phyloP scores from a whole-genome alignment of 176 grass and related monocot species.

The Aegilops sharonensis region DNA sequence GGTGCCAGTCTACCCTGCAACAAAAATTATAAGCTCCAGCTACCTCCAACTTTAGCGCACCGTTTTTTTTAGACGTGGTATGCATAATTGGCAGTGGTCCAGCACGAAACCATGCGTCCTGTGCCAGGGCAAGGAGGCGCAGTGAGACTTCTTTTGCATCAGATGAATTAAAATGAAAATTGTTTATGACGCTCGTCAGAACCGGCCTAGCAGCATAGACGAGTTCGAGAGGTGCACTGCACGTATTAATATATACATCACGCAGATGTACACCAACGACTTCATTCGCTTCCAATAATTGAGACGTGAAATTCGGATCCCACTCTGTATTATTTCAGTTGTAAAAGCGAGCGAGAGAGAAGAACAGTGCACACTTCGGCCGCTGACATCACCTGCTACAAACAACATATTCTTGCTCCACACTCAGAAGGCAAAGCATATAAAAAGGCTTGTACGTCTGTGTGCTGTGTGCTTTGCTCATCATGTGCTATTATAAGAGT shows the following conservation, averaged over 20 bases:
- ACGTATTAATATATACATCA: neutral
- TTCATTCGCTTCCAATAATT: neutral
- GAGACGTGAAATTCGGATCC: neutral
- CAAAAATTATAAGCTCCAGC: neutral
- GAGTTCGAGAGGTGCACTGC: too few relatives aligned
- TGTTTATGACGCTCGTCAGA: neutral
- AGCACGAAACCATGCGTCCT: neutral
- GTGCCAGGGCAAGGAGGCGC: neutral
- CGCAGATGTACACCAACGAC: neutral
- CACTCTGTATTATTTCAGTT: neutral
- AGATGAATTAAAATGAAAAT: neutral
- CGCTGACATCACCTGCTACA: constrained; percentile 12
- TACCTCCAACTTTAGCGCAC: neutral
- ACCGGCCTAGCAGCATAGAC: neutral
- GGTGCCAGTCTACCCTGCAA: neutral
- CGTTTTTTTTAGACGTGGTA: neutral
- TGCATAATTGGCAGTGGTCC: neutral
- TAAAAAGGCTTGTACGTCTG: too few relatives aligned
- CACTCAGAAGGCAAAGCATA: constrained; percentile 21
- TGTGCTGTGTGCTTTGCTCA: neutral
- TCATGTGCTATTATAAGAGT: too few relatives aligned
- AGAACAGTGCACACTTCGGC: neutral
- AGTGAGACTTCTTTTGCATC: neutral
- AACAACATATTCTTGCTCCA: neutral
- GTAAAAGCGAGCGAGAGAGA: neutral